Base-by-base conservation (phyloP, 2,329 filamentous ascomycete species). In the Penicillium fuscoglaucum region DNA sequence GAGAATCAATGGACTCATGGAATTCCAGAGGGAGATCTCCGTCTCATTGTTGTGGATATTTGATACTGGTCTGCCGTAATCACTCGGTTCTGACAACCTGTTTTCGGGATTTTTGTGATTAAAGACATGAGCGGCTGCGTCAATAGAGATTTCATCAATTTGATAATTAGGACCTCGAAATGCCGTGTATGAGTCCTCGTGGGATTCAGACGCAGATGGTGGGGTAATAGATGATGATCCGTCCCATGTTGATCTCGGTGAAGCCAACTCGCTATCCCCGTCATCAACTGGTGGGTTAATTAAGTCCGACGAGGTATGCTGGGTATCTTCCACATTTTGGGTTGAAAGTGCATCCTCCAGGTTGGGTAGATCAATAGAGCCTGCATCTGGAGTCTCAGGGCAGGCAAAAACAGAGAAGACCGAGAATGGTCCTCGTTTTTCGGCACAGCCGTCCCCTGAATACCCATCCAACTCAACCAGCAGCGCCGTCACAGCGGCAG, bases 351-450 rank as follows among this genome's bases (percentile, higher is more conserved):
- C 13, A 46, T 37, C 17, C 13, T n/a, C 15, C 29, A 15, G 15
- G 26, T 26, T 33, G 17, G 4, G 28, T 24, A 19, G 41, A 24
- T 13, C 9, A 24, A 26, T 3, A 13, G 2, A 0, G 21, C 4
- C 4, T 24, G 21, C 0, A 10, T 50, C 37, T 12, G 48, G 39
- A 0, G 43, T 35, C 1, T 31, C 43, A 8, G 52, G 28, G 3
- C 47, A 57, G 2, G 58, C 55, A 2, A 26, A 50, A 31, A 57
- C 53, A 41, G 65, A 61, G 39, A 68, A 68, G 12, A 68, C 66
- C 19, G 66, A 66, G 29, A 68, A 67, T 21, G 66, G 66, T 9
- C 66, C 65, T 54, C 64, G 55, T 55, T 63, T 57, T 43, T 63
- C 59, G 28, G 57, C 54, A 39, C 40, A 48, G 21, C 58, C 54